Conservation (phyloP, 1,284 basidiomycete genomes). For the Termitomyces sp. region DNA sequence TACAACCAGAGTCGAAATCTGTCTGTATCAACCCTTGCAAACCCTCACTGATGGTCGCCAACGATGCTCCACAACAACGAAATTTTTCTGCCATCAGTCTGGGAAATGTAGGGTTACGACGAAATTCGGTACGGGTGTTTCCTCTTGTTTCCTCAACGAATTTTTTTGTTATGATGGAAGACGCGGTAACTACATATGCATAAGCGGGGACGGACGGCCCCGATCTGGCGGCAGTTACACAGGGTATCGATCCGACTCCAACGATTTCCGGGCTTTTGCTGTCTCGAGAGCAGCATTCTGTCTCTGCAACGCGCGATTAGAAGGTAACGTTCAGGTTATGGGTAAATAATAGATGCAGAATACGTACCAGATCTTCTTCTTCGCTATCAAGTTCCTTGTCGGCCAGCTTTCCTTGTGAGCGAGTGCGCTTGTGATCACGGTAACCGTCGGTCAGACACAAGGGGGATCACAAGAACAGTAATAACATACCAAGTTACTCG, state of each 20-base stretch:
- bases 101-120: too few relatives aligned
- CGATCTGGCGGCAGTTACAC: not conserved
- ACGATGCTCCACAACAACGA: too few relatives aligned
- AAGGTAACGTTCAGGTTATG: not conserved
- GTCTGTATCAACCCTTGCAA: too few relatives aligned
- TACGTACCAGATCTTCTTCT: conserved; percentile 7
- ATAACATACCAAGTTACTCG: conserved; percentile 6
- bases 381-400: conserved; percentile 1
- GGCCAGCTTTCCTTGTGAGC: not conserved
- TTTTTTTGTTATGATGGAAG: not conserved
- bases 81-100: too few relatives aligned
- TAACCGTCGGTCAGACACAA: not conserved
- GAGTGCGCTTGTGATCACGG: not conserved
- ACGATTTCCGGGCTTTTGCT: not conserved
- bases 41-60: too few relatives aligned
- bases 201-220: not conserved
- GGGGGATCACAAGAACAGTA: not conserved
- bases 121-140: too few relatives aligned
- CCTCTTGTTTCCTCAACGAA: too few relatives aligned
- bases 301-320: not conserved
- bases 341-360: not conserved
- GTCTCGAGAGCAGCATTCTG: not conserved
- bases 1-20: too few relatives aligned
- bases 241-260: not conserved
- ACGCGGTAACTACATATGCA: not conserved